Conservation (phyloP, 2,329 filamentous ascomycete species). For the Ilyonectria destructans region DNA sequence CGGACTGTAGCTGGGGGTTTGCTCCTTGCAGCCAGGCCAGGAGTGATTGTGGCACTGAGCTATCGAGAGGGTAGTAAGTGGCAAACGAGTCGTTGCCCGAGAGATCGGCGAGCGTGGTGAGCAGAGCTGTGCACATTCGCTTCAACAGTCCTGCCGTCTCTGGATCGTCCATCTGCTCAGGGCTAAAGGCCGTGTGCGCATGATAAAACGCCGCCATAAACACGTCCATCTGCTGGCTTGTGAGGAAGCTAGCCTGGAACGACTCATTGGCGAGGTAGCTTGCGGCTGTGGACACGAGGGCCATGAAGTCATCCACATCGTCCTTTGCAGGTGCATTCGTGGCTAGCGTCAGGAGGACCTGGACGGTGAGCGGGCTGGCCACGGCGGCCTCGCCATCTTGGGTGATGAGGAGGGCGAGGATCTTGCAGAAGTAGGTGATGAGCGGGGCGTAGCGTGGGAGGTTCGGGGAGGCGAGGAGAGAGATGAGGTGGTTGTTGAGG, state of each 20-base stretch:
- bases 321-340: constrained; percentile 56
- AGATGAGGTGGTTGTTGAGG: constrained; percentile 66
- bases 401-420: constrained; percentile 68
- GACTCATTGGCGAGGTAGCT: constrained; percentile 70
- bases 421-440: constrained; percentile 70
- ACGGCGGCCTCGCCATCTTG: constrained; percentile 66
- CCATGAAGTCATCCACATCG: constrained; percentile 70
- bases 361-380: constrained; percentile 64
- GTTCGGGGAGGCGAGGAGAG: constrained; percentile 64
- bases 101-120: constrained; percentile 68
- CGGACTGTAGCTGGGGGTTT: constrained; percentile 66
- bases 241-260: constrained; percentile 67
- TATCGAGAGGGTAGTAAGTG: constrained; percentile 59
- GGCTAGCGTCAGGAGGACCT: constrained; percentile 67
- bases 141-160: constrained; percentile 63
- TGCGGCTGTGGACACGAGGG: constrained; percentile 67
- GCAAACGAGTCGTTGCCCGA: constrained; percentile 67
- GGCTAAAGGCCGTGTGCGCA: constrained; percentile 61
- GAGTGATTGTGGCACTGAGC: constrained; percentile 60
- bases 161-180: constrained; percentile 61
- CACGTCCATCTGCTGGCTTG: constrained; percentile 55
- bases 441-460: constrained; percentile 60
- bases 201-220: constrained; percentile 67
- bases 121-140: constrained; percentile 66
- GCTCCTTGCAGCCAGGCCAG: constrained; percentile 63